Conservation (phyloP, 2,329 filamentous ascomycete species). For the Ophiostoma novo-ulmi region DNA sequence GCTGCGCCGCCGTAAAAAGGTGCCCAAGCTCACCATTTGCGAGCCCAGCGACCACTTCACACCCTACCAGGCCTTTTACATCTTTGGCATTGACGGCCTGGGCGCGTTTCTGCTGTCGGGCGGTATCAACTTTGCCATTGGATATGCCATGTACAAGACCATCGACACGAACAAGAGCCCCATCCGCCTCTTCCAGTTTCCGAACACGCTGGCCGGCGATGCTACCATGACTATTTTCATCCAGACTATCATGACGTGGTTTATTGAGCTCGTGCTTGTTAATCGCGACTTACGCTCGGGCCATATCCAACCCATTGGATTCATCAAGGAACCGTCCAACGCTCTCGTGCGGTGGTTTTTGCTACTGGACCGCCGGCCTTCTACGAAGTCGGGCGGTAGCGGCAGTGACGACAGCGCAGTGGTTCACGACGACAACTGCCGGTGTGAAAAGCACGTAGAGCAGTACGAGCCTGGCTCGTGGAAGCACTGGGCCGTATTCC, state of each 20-base stretch:
- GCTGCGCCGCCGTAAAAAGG: conserved; percentile 19
- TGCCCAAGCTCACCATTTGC: conserved; percentile 26
- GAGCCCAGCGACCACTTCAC: conserved; percentile 40
- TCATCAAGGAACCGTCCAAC: conserved; percentile 36
- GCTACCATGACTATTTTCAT: conserved; percentile 48
- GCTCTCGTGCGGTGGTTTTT: conserved; percentile 42
- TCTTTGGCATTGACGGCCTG: conserved; percentile 45
- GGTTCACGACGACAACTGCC: conserved; percentile 25
- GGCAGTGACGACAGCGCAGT: not conserved
- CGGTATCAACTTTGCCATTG: conserved; percentile 49
- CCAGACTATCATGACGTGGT: conserved; percentile 49
- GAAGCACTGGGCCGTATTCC: conserved; percentile 34
- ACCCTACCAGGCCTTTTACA: conserved; percentile 44
- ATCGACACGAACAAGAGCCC: conserved; percentile 36
- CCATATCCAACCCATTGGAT: conserved; percentile 45
- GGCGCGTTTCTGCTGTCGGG: conserved; percentile 45
- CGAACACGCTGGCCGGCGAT: conserved; percentile 49
- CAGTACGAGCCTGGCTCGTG: conserved; percentile 31
- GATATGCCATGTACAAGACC: conserved; percentile 47
- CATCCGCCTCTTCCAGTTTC: conserved; percentile 46
- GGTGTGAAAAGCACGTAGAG: conserved; percentile 25
- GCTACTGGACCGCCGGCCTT: conserved; percentile 36
- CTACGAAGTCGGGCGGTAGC: not conserved
- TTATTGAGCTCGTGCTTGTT: conserved; percentile 46
- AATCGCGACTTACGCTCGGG: conserved; percentile 43